Evolutionary conservation across 2,329 filamentous ascomycete genomes (phyloP).

Genomic region (Verticillium isaacii): DNA sequence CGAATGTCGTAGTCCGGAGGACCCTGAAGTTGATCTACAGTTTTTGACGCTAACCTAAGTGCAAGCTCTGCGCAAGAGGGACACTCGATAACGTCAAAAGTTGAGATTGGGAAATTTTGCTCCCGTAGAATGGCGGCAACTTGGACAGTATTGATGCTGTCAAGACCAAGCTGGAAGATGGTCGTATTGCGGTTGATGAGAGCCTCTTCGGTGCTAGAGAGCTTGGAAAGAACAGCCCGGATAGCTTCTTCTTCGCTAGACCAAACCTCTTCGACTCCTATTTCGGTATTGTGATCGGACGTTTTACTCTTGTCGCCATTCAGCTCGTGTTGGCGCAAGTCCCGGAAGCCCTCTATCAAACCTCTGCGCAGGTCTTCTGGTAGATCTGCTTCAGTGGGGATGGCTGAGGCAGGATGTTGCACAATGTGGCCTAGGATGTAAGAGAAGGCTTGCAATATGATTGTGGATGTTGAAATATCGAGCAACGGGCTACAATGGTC

Average conservation of each 20-base stretch:
- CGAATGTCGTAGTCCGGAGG: constrained; percentile 30
- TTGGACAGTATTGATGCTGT: constrained; percentile 85
- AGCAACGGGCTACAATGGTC: not conserved
- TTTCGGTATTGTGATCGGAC: not conserved
- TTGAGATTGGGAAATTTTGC: constrained; percentile 52
- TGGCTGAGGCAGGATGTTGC: constrained; percentile 8
- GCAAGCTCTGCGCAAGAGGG: constrained; percentile 40
- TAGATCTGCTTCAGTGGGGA: constrained; percentile 14
- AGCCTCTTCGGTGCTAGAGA: constrained; percentile 47
- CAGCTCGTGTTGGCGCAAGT: not conserved
- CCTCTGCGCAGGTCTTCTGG: constrained; percentile 12
- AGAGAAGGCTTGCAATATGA: not conserved
- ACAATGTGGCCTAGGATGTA: not conserved
- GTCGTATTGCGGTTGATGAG: constrained; percentile 59
- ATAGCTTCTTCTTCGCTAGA: constrained; percentile 45
- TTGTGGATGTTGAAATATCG: not conserved
- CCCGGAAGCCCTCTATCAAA: constrained; percentile 8
- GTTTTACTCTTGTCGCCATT: constrained; percentile 5
- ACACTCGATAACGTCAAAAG: constrained; percentile 69
- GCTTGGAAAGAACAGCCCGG: constrained; percentile 49
- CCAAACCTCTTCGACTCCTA: constrained; percentile 30
- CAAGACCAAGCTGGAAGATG: constrained; percentile 83
- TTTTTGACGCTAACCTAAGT: constrained; percentile 1
- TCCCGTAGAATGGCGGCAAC: constrained; percentile 64
- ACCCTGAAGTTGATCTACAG: not conserved